phyloP scores from a whole-genome alignment of 306 rosid genomes.

The Luffa acutangula region DNA sequence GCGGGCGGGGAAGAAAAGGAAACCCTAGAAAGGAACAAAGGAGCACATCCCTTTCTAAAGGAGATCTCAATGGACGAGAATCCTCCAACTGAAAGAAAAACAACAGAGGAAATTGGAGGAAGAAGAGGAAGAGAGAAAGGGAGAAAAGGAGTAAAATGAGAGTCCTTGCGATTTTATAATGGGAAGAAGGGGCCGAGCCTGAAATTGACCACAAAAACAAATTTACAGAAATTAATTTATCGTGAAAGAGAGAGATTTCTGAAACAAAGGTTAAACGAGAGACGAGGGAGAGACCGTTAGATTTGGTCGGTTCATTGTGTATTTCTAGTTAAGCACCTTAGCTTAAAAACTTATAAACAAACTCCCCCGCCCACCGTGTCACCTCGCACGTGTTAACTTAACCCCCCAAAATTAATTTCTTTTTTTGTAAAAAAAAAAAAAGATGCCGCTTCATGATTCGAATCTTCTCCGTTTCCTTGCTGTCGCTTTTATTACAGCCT shows the following conservation, averaged over 20 bases:
- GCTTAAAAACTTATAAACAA: neutral
- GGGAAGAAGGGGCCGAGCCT: conserved; percentile 15
- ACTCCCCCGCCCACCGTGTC: neutral
- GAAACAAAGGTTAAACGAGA: neutral
- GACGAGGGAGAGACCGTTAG: conserved; percentile 10
- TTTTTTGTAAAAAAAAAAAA: too few relatives aligned
- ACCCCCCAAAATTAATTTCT: too few relatives aligned
- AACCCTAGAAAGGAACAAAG: conserved; percentile 1
- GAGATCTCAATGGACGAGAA: conserved; percentile 27
- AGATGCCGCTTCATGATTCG: conserved; percentile 9
- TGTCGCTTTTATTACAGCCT: conserved; percentile 12
- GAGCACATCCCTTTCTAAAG: neutral
- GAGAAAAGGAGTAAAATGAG: neutral
- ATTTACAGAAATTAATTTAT: neutral
- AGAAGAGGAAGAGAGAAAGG: neutral
- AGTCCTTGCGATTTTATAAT: conserved; percentile 25
- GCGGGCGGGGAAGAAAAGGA: neutral
- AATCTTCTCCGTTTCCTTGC: neutral
- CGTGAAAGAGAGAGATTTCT: neutral
- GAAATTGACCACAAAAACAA: conserved; percentile 26
- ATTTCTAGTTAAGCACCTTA: neutral
- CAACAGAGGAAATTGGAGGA: neutral
- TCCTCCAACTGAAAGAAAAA: neutral
- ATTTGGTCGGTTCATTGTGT: neutral
- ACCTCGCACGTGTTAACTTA: neutral